Base-by-base conservation (phyloP, 768 basidiomycete genomes). In the Leccinum subgranulosum region DNA sequence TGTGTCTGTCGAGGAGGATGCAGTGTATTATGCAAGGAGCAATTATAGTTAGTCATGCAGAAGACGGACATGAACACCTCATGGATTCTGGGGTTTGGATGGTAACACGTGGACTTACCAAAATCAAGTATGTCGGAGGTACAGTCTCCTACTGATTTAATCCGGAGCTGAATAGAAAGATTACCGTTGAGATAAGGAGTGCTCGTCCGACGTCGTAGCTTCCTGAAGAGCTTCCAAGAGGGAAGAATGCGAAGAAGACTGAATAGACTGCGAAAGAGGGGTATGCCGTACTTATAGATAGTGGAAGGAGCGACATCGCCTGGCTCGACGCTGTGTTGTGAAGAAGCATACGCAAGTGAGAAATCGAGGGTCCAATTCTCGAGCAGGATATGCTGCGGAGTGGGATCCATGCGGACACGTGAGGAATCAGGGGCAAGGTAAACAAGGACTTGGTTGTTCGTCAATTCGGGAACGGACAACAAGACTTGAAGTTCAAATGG, bases 271-370 rank as follows among this genome's bases (percentile, higher is more conserved):
- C 91, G 81, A 75, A 92, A 93, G 19, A 92, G 79, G 31, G 88
- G 81, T 65, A 93, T 92, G 34, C 87, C 84, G 64, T 92, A 86
- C 72, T 93, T 93, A 80, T 93, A 93, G 54, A 91, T 86, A 12
- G 86, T 88, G 0, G 90, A 80, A 34, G 87, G 83, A 14, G 85
- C 82, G 39, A 87, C 77, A 57, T 87, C 86, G 50, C 71, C 63
- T 46, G 58, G 62, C 55, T 68, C 69, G 47, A 69, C 64, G 49
- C 69, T 63, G 12, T 61, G 54, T n/a, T 61, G 60, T 10, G 56
- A 21, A 43, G 55, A 54, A 47, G 41, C 57, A 59, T 51, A 58
- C 51, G 27, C 60, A 49, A 56, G 73, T 69, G 69, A 56, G 63
- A 86, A 84, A 41, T 66, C 71, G 57, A 92, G 76, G 19, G 77